Base-by-base conservation (phyloP, 768 basidiomycete species). In the Lentinula sp. region DNA sequence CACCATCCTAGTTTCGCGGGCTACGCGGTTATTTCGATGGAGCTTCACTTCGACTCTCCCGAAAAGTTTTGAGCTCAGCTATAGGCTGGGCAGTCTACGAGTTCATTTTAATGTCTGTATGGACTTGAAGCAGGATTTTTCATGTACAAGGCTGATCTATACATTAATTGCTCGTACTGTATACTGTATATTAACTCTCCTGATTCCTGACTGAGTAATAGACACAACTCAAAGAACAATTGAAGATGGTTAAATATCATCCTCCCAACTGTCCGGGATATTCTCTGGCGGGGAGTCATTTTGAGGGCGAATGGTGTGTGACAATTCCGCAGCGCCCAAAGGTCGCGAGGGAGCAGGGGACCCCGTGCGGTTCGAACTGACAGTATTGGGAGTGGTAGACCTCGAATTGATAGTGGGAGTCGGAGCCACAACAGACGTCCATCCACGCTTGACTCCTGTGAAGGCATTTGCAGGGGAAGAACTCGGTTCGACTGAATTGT, bases 61-160 rank as follows among this genome's bases (percentile, higher is more conserved):
- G 93, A 42, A 98, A 98, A 71, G 85, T 95, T 5, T 73, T 91
- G 13, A 91, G 91, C 66, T 93, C 92, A n/a, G 87, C 87, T 0
- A 91, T 97, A 62, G 93, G 87, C 2, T 97, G 95, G 95, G 89
- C 85, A 2, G 89, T 94, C 0, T 97, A 95, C 64, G 95, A 96
- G 71, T 87, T 86, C 45, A 71, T 87, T 23, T 74, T 92, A 32
- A 81, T 90, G 68, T 76, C 87, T 61, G 78, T 85, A 67, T 79
- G 76, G 70, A 74, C 62, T 59, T 59, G 16, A 45, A 23, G 13
- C 9, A 13, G 15, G n/a, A 51, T 4, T 16, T 15, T 15, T 10
- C 31, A 8, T 15, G 28, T 32, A 5, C 49, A 23, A 18, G 28
- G 18, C 49, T 11, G 37, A 28, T 39, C 7, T 39, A 39, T 39